These are phyloP conservation scores for Orbilia ellipsospora DNA, from an alignment of 2,329 filamentous ascomycete genomes.

Conservation along the genomic window DNA sequence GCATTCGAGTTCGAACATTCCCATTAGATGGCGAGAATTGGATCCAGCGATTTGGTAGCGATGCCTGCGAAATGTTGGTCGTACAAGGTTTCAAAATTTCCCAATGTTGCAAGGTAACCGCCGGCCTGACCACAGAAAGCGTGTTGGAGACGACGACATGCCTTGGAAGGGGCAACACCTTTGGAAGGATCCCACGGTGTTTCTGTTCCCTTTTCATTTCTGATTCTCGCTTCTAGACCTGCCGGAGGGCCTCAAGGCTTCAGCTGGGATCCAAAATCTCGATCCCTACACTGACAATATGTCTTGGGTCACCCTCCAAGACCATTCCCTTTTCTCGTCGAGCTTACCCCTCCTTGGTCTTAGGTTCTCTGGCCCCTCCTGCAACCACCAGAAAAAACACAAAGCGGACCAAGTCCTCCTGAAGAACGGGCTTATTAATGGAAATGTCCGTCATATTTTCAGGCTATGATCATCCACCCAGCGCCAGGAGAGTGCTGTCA, in stretches of 20 bases:
- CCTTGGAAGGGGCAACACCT: slow-evolving; percentile 26
- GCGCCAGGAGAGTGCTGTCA: slow-evolving; percentile 25
- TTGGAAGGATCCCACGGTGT: neutral
- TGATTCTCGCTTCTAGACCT: neutral
- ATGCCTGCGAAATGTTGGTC: slow-evolving; percentile 32
- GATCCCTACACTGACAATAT: too few species aligned
- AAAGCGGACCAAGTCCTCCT: slow-evolving; percentile 22
- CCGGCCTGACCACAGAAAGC: slow-evolving; percentile 4
- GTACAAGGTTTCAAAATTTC: slow-evolving; percentile 30
- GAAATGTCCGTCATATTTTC: slow-evolving; percentile 41
- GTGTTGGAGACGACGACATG: slow-evolving; percentile 29
- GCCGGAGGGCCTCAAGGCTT: too few species aligned
- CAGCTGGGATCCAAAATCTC: too few species aligned
- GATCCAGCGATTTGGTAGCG: slow-evolving; percentile 29
- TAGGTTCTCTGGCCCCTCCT: too few species aligned
- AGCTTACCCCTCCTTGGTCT: slow-evolving; percentile 42
- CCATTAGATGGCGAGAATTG: slow-evolving; percentile 4
- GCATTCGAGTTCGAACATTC: slow-evolving; percentile 3
- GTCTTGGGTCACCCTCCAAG: too few species aligned
- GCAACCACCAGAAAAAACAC: too few species aligned
- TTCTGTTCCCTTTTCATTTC: neutral
- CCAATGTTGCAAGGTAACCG: slow-evolving; percentile 18
- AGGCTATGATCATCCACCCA: slow-evolving; percentile 30
- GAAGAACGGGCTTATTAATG: slow-evolving; percentile 39
- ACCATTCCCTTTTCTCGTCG: too few species aligned